Evolutionary conservation across 805 yeast species (phyloP).

Genomic region (Priceomyces haplophilus): DNA sequence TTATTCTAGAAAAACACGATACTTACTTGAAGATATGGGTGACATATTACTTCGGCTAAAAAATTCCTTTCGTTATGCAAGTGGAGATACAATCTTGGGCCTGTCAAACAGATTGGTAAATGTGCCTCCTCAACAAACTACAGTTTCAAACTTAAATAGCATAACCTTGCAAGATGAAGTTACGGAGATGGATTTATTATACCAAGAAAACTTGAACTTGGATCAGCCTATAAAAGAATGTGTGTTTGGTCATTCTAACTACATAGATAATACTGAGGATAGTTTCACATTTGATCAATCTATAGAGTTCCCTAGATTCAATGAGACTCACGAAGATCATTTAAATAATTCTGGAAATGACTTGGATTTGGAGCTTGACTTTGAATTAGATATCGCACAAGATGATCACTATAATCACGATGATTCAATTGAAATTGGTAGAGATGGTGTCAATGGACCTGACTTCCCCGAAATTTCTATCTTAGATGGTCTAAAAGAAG

Average conservation of each 20-base stretch:
- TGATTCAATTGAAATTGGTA: slow-evolving; percentile 52
- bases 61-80: slow-evolving; percentile 53
- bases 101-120: slow-evolving; percentile 42
- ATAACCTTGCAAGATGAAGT: slow-evolving; percentile 73
- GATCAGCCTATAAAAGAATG: slow-evolving; percentile 23
- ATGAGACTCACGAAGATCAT: slow-evolving; percentile 23
- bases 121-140: slow-evolving; percentile 58
- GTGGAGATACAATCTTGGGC: slow-evolving; percentile 25
- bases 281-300: slow-evolving; percentile 49
- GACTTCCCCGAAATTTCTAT: slow-evolving; percentile 25
- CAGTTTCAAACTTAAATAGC: slow-evolving; percentile 55
- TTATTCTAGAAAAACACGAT: slow-evolving; percentile 80
- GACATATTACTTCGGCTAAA: slow-evolving; percentile 72
- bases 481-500: slow-evolving; percentile 15
- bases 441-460: slow-evolving; percentile 31
- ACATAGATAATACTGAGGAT: slow-evolving; percentile 30
- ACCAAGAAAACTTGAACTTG: slow-evolving; percentile 54
- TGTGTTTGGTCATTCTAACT: slow-evolving; percentile 21
- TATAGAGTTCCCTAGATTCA: slow-evolving; percentile 61
- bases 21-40: slow-evolving; percentile 76
- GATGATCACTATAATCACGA: slow-evolving; percentile 31
- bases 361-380: slow-evolving; percentile 53
- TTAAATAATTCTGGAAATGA: slow-evolving; percentile 20
- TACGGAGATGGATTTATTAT: slow-evolving; percentile 70
- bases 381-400: slow-evolving; percentile 28